phyloP scores from a whole-genome alignment of 2,329 filamentous ascomycete species.

The Penicillium sp. region DNA sequence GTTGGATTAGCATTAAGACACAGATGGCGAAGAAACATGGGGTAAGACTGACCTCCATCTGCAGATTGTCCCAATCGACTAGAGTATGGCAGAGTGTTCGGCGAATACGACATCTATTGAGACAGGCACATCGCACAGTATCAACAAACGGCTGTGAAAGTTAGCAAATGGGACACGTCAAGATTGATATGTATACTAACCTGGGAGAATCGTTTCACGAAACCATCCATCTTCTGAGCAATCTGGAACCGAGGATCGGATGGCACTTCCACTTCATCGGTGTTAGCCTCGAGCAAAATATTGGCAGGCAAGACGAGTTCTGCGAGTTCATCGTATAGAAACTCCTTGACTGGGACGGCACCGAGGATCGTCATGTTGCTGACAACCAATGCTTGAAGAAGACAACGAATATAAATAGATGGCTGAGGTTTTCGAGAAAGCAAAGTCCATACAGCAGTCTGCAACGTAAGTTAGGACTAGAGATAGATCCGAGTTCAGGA shows the following conservation, averaged over 20 bases:
- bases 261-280: constrained; percentile 72
- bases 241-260: constrained; percentile 72
- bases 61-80: constrained; percentile 77
- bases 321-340: constrained; percentile 79
- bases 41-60: constrained; percentile 60
- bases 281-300: constrained; percentile 66
- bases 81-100: constrained; percentile 83
- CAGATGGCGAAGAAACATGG: background rate
- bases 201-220: constrained; percentile 54
- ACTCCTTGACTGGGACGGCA: constrained; percentile 65
- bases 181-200: constrained; percentile 27
- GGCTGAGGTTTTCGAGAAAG: constrained; percentile 79
- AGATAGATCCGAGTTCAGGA: background rate
- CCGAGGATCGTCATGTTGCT: constrained; percentile 69
- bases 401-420: constrained; percentile 75
- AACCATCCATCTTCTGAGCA: constrained; percentile 69
- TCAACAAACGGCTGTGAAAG: constrained; percentile 72
- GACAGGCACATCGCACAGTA: constrained; percentile 76
- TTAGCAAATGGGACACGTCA: constrained; percentile 9
- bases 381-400: constrained; percentile 74
- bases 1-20: constrained; percentile 7
- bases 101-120: constrained; percentile 87
- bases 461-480: constrained; percentile 5
- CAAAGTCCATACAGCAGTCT: constrained; percentile 73
- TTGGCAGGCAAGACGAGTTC: constrained; percentile 72